These are phyloP conservation scores for Ascosphaera apis DNA, from an alignment of 2,329 filamentous ascomycete species.

Conservation along the genomic window DNA sequence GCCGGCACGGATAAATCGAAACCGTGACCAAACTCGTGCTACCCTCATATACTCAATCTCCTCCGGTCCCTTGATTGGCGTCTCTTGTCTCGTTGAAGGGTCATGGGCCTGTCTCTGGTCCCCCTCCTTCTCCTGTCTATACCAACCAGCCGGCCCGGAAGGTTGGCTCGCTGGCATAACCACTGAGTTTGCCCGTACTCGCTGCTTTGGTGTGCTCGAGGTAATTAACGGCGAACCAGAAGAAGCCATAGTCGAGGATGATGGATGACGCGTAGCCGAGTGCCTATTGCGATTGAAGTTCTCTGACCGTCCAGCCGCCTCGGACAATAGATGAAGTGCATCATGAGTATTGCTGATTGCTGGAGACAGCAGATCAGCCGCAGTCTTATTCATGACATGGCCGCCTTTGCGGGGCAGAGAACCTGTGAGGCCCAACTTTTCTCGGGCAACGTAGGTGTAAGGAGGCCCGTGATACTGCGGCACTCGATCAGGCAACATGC, in stretches of 20 bases:
- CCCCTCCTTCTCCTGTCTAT: background rate
- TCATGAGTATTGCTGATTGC: constrained; percentile 83
- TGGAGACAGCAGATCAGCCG: constrained; percentile 32
- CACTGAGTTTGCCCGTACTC: background rate
- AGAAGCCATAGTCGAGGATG: constrained; percentile 16
- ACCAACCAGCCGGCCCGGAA: background rate
- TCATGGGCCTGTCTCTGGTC: background rate
- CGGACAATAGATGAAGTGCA: constrained; percentile 73
- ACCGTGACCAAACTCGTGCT: constrained; percentile 67
- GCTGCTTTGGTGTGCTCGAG: constrained; percentile 8
- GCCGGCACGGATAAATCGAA: constrained; percentile 84
- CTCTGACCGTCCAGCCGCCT: constrained; percentile 40
- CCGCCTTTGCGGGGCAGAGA: constrained; percentile 23
- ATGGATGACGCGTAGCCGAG: constrained; percentile 14
- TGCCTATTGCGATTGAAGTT: constrained; percentile 25
- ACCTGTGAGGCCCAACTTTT: background rate
- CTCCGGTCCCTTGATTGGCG: constrained; percentile 8
- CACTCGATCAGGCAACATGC: background rate
- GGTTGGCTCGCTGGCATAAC: background rate
- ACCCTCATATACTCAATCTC: constrained; percentile 34
- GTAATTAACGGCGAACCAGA: constrained; percentile 16
- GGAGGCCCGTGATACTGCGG: background rate
- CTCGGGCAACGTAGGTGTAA: background rate
- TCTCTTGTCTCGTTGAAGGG: background rate
- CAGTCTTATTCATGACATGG: constrained; percentile 35